Conservation (phyloP, 75 land plant species). For the Selaginella moellendorffii region DNA sequence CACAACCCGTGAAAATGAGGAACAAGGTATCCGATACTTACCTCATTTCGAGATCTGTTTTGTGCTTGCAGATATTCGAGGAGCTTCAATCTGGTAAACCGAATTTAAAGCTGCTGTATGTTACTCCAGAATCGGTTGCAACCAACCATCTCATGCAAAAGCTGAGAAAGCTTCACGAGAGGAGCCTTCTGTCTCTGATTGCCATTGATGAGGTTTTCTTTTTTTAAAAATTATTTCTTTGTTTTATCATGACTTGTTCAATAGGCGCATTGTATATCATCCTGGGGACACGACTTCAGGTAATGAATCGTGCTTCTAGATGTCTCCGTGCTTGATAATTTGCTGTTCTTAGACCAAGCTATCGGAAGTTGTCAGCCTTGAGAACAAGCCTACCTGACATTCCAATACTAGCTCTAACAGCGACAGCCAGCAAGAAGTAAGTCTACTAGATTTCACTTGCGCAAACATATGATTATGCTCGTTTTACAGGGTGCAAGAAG, state of each 20-base stretch:
- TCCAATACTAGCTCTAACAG: constrained; percentile 79
- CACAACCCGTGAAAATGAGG: constrained; percentile 32
- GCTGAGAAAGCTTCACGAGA: constrained; percentile 42
- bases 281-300: constrained; percentile 99
- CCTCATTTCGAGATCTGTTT: not conserved
- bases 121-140: constrained; percentile 76
- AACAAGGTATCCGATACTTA: constrained; percentile 31
- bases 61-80: constrained; percentile 49
- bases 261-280: constrained; percentile 90
- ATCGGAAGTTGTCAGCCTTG: constrained; percentile 70
- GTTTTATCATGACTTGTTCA: not conserved
- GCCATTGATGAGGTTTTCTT: constrained; percentile 72
- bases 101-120: constrained; percentile 56
- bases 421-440: constrained; percentile 83
- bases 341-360: constrained; percentile 54
- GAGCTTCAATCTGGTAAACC: constrained; percentile 74
- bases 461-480: not conserved
- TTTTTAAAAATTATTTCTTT: not conserved
- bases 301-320: constrained; percentile 1
- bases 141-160: constrained; percentile 55
- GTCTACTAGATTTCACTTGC: constrained; percentile 2
- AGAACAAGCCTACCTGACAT: constrained; percentile 46
- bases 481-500: constrained; percentile 69
- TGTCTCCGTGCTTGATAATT: not conserved
- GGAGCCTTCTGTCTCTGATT: constrained; percentile 62